These are phyloP conservation scores for Acanthamoeba sp. DNA, from an alignment of 208 protist genomes.

Conservation along the genomic window DNA sequence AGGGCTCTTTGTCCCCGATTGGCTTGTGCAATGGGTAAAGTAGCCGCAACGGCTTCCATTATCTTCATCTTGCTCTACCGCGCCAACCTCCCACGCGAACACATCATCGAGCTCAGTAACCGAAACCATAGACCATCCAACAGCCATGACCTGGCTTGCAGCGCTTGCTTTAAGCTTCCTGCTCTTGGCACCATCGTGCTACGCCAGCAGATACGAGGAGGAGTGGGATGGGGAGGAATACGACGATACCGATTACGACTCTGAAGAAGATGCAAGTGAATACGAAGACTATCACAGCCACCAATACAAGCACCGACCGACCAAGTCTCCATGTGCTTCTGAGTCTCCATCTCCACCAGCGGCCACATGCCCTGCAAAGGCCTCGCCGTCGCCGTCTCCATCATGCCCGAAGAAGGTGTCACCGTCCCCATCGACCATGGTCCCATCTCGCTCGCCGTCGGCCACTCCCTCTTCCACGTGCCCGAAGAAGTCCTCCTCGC, in stretches of 20 bases:
- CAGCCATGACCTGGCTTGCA: no score
- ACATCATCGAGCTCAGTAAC: no score
- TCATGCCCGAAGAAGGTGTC: not conserved
- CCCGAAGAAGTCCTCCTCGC: not conserved
- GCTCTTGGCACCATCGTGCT: no score
- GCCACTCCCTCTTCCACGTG: not conserved
- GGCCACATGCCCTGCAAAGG: not conserved
- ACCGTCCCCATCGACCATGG: not conserved
- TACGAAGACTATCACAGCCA: not conserved
- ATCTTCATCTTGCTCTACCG: no score
- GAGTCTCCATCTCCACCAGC: not conserved
- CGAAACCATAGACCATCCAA: no score
- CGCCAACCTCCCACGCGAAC: no score
- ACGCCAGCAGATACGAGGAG: not conserved
- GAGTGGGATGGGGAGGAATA: not conserved
- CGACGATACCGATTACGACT: not conserved
- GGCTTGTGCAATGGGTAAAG: no score
- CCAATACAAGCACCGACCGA: not conserved
- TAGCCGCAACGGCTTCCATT: no score
- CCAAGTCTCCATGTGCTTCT: not conserved
- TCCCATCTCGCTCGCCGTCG: not conserved
- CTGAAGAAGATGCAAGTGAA: not conserved
- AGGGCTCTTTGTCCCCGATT: no score
- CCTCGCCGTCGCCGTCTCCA: not conserved
- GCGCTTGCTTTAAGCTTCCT: no score